Percentiles rank a stretch among this genome's conserved stretches.
Evolutionary conservation across 768 basidiomycete species (phyloP).

Genomic region (Tulasnella sp.): DNA sequence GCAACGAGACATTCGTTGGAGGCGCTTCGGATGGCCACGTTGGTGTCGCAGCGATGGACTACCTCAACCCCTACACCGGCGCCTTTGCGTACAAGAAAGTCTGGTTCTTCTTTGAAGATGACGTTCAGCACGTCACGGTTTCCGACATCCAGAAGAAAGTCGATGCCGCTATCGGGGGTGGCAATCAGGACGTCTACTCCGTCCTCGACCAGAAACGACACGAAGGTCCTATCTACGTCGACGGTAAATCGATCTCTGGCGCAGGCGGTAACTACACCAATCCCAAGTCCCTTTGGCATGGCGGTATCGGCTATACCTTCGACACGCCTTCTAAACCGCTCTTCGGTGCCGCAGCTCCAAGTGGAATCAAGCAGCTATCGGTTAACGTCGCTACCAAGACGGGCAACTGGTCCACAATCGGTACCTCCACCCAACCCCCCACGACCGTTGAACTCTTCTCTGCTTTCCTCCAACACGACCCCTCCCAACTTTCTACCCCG

Average conservation of each 20-base stretch:
- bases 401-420: slow-evolving; percentile 51
- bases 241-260: slow-evolving; percentile 27
- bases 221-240: slow-evolving; percentile 33
- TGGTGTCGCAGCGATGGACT: slow-evolving; percentile 53
- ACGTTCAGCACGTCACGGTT: slow-evolving; percentile 51
- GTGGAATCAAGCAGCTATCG: slow-evolving; percentile 23
- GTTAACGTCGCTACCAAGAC: slow-evolving; percentile 36
- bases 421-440: slow-evolving; percentile 48
- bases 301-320: slow-evolving; percentile 49
- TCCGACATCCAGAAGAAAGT: slow-evolving; percentile 34
- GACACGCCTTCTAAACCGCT: slow-evolving; percentile 22
- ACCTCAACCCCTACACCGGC: slow-evolving; percentile 47
- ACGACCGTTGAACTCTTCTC: slow-evolving; percentile 50
- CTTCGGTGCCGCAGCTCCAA: slow-evolving; percentile 4
- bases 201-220: slow-evolving; percentile 55
- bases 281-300: slow-evolving; percentile 46
- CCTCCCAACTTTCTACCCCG: slow-evolving; percentile 26
- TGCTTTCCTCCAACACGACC: slow-evolving; percentile 40
- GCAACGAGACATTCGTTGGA: slow-evolving; percentile 49
- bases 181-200: slow-evolving; percentile 46
- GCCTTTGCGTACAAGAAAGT: slow-evolving; percentile 51
- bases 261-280: not conserved
- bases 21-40: slow-evolving; percentile 45
- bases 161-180: slow-evolving; percentile 29
- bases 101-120: slow-evolving; percentile 59